A percentile compares a stretch with the other conserved stretches of the same genome.
Conservation (phyloP, 1,284 basidiomycete genomes). For the Malassezia cuniculi region DNA sequence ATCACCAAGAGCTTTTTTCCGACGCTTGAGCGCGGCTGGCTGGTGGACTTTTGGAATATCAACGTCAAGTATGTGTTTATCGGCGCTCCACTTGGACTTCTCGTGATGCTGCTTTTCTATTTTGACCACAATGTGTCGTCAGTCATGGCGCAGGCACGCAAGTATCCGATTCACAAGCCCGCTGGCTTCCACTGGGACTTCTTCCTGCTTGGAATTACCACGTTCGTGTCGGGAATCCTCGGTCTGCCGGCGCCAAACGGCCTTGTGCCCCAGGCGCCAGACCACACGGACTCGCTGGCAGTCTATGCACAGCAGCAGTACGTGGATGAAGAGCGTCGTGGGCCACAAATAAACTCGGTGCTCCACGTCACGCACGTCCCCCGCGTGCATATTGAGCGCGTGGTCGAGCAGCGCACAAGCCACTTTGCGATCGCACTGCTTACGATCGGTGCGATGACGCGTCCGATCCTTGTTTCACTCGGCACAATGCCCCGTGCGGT, state of each 20-base stretch:
- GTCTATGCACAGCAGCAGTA: slow-evolving; percentile 54
- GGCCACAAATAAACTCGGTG: no score
- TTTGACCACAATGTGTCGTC: slow-evolving; percentile 57
- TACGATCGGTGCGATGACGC: slow-evolving; percentile 43
- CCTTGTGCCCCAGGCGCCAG: slow-evolving; percentile 80
- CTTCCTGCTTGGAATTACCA: slow-evolving; percentile 74
- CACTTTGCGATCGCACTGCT: slow-evolving; percentile 40
- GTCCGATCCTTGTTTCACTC: slow-evolving; percentile 39
- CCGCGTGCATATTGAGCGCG: slow-evolving; percentile 28
- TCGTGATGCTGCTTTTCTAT: slow-evolving; percentile 42
- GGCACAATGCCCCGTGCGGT: slow-evolving; percentile 37
- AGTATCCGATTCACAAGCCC: slow-evolving; percentile 78
- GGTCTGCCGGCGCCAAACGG: slow-evolving; percentile 89
- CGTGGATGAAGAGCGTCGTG: slow-evolving; percentile 14
- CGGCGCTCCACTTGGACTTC: slow-evolving; percentile 54
- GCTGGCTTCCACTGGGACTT: slow-evolving; percentile 71
- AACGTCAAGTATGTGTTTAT: slow-evolving; percentile 78
- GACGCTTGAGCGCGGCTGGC: slow-evolving; percentile 64
- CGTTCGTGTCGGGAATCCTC: slow-evolving; percentile 76
- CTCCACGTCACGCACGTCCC: slow-evolving; percentile 12
- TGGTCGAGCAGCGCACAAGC: slow-evolving; percentile 39
- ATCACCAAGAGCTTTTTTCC: slow-evolving; percentile 48
- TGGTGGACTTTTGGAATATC: slow-evolving; percentile 81
- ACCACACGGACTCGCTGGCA: slow-evolving; percentile 74
- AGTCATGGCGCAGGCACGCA: slow-evolving; percentile 79